Evolutionary conservation across 345 rosid species (phyloP).

Genomic region (Eucalyptus microcorys): DNA sequence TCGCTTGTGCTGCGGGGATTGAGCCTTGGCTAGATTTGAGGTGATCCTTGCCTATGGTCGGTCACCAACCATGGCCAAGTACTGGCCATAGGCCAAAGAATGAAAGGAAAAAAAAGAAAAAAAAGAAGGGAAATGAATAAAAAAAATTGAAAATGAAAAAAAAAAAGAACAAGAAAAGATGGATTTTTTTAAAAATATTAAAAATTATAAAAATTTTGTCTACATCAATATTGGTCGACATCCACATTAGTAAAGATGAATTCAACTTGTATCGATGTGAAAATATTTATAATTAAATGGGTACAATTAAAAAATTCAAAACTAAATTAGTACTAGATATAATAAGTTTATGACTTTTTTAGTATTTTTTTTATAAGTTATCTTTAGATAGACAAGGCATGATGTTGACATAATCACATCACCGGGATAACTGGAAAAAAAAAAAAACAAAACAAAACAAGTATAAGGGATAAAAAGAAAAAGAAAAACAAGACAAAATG

Average conservation of each 20-base stretch:
- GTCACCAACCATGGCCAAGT: too few species aligned
- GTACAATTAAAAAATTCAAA: too few species aligned
- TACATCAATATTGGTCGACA: rapidly evolving
- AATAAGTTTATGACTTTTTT: too few species aligned
- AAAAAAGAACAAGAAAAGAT: too few species aligned
- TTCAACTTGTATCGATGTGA: too few species aligned
- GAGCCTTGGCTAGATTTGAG: rapidly evolving
- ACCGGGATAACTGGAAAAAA: not conserved
- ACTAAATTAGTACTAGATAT: rapidly evolving
- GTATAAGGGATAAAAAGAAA: not conserved
- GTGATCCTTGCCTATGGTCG: rapidly evolving
- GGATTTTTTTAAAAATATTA: too few species aligned
- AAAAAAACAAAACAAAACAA: not conserved
- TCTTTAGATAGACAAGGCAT: not conserved
- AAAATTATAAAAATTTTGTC: rapidly evolving
- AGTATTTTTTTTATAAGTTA: not conserved
- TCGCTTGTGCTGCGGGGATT: rapidly evolving
- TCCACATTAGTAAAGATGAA: too few species aligned
- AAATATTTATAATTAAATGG: rapidly evolving
- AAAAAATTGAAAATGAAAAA: too few species aligned
- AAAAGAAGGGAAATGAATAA: too few species aligned
- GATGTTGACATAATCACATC: not conserved
- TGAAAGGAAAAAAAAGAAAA: too few species aligned
- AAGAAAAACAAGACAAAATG: too few species aligned
- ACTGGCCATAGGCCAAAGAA: rapidly evolving